Evolutionary conservation across 306 rosid species (phyloP), one percentile per base, ranked within the genome.

Genomic region (Vigna trinervia): DNA sequence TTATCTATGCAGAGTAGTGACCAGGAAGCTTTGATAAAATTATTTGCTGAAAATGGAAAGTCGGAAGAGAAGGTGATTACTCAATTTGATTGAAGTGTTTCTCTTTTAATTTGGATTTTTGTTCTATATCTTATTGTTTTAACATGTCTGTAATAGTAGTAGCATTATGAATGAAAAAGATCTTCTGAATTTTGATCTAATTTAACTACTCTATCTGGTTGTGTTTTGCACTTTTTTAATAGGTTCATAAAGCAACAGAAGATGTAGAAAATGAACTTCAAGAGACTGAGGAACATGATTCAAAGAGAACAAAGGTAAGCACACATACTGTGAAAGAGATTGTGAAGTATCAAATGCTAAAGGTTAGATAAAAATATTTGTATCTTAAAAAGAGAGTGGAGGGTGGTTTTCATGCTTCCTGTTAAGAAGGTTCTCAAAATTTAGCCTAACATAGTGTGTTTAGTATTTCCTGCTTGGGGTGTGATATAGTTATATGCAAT

Each of bases 1-100:
- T 58, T 12, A 4, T 13, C 11, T 12, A 13, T 53, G 70, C 82
- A 91, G 92, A 72, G 66, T 36, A 73, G 78, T 83, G 98, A 94
- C 73, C 91, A 91, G 85, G 97, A 94, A 76, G 87, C 87, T 82
- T 75, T 94, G 69, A 78, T 78, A 83, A 71, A 87, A 47, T 68
- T 86, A 84, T 70, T 90, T 23, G 74, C 66, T 52, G 86, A n/a
- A 69, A 47, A 66, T 32, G 86, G 82, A 63, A 79, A 82, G 38
- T 59, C 85, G 75, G 71, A 67, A 76, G 76, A 81, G 58, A 48
- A 77, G 78, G 85, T 80, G 32, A 78, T 84, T 61, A 38, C 58
- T 39, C 57, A 13, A 50, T 58, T 46, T 51, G 20, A 34, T 46
- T 32, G 51, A 45, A 43, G 45, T 65, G n/a, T 14, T 36, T 19